Conservation (phyloP, 192 early-diverging fungal genomes). For the Coemansia sp. region DNA sequence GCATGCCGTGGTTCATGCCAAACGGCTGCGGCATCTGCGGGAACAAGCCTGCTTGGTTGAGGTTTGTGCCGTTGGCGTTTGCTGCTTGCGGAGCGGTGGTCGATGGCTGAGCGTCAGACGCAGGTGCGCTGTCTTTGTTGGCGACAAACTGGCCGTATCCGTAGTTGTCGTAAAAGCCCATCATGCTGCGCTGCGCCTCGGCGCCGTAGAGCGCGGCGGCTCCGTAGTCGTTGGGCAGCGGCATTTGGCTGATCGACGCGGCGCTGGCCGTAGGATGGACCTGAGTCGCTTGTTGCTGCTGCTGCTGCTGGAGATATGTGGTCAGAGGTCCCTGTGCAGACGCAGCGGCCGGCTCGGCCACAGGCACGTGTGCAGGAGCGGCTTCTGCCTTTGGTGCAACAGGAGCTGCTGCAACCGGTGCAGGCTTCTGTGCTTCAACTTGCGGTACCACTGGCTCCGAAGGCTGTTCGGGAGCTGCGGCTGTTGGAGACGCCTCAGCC, state of each 20-base stretch:
- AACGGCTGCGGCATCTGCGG: conserved; percentile 55
- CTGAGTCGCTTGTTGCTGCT: conserved; percentile 45
- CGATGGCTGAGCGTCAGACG: conserved; percentile 49
- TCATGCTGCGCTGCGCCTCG: conserved; percentile 67
- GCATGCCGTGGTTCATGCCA: conserved; percentile 62
- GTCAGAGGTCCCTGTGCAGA: conserved; percentile 41
- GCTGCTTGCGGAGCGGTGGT: conserved; percentile 60
- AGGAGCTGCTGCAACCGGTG: conserved; percentile 13
- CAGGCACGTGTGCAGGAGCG: conserved; percentile 10
- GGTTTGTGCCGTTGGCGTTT: conserved; percentile 53
- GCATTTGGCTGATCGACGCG: conserved; percentile 54
- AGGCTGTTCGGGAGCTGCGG: conserved; percentile 29
- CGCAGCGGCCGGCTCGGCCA: conserved; percentile 13
- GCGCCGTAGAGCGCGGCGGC: conserved; percentile 62
- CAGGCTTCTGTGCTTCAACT: conserved; percentile 7
- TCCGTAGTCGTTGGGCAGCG: conserved; percentile 57
- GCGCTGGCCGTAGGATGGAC: conserved; percentile 20
- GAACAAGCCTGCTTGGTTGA: conserved; percentile 50
- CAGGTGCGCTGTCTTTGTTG: conserved; percentile 37
- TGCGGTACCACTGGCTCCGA: conserved; percentile 15
- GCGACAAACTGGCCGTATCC: conserved; percentile 51
- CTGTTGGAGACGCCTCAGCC: conserved; percentile 9
- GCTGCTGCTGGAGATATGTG: conserved; percentile 40
- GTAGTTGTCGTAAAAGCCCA: conserved; percentile 56
- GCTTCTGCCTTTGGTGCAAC: conserved; percentile 9